A percentile compares a stretch with the other conserved stretches of the same genome.
phyloP scores from a whole-genome alignment of 495 filamentous ascomycete genomes.

The Parachaetomium inaequale region DNA sequence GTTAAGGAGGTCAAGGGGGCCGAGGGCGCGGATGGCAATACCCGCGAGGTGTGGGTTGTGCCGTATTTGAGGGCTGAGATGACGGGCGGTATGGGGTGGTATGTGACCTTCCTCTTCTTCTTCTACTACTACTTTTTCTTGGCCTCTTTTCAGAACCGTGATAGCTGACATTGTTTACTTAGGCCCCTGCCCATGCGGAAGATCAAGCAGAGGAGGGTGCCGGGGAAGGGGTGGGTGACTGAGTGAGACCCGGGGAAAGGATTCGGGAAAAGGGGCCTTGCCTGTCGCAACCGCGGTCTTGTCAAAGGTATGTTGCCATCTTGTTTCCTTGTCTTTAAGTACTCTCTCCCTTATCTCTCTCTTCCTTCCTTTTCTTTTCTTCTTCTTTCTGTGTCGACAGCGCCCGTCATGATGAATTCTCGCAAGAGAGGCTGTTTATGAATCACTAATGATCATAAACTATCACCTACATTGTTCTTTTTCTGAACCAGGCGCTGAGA shows the following conservation, averaged over 20 bases:
- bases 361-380: neutral
- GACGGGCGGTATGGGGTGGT: conserved; percentile 61
- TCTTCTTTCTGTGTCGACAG: neutral
- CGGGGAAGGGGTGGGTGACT: conserved; percentile 71
- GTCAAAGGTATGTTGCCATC: neutral
- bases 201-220: conserved; percentile 72
- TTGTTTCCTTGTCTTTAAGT: neutral
- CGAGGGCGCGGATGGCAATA: conserved; percentile 43
- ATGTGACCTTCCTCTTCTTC: neutral
- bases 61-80: conserved; percentile 65
- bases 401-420: conserved; percentile 18
- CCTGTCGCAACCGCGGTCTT: neutral
- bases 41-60: conserved; percentile 77
- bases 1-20: conserved; percentile 60
- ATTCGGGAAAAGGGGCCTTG: neutral
- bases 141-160: neutral
- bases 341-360: neutral
- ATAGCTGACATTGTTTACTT: neutral
- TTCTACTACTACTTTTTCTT: too few relatives aligned
- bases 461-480: conserved; percentile 25
- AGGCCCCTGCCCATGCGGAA: conserved; percentile 74
- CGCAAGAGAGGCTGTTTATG: conserved; percentile 28
- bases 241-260: conserved; percentile 22
- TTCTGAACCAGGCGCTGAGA: conserved; percentile 9
- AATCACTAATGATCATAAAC: conserved; percentile 22